Conservation (phyloP, 805 yeast species). For the Wickerhamomyces hampshirensis region DNA sequence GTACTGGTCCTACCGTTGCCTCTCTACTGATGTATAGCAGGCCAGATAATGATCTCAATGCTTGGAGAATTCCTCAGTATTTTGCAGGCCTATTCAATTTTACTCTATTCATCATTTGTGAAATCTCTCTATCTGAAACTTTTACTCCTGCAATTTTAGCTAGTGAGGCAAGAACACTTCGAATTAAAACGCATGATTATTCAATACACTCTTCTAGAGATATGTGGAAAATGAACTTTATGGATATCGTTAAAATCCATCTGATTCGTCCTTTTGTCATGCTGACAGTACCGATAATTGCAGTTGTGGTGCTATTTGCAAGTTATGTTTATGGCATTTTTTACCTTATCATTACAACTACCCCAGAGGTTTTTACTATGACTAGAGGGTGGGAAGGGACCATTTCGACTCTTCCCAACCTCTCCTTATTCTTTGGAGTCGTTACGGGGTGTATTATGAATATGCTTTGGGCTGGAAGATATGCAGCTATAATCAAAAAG, state of each 20-base stretch:
- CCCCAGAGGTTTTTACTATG: slow-evolving; percentile 32
- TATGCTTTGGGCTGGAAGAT: slow-evolving; percentile 28
- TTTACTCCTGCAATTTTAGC: slow-evolving; percentile 12
- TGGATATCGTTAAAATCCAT: slow-evolving; percentile 13
- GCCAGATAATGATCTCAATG: slow-evolving; percentile 31
- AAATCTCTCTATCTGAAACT: slow-evolving; percentile 27
- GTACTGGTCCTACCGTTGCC: slow-evolving; percentile 44
- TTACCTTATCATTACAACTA: slow-evolving; percentile 40
- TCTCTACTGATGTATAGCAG: slow-evolving; percentile 39
- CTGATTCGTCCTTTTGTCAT: slow-evolving; percentile 17
- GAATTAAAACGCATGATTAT: slow-evolving; percentile 8
- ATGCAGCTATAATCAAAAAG: slow-evolving; percentile 33
- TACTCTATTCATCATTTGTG: slow-evolving; percentile 30
- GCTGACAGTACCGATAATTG: slow-evolving; percentile 28
- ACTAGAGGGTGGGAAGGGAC: slow-evolving; percentile 30
- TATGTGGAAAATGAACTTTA: slow-evolving; percentile 13
- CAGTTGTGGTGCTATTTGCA: slow-evolving; percentile 39
- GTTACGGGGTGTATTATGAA: slow-evolving; percentile 27
- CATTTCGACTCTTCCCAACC: slow-evolving; percentile 29
- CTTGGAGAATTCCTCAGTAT: slow-evolving; percentile 59
- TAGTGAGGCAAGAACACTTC: slow-evolving; percentile 8
- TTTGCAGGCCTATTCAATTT: slow-evolving; percentile 39
- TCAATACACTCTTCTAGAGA: slow-evolving; percentile 15
- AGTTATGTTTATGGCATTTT: slow-evolving; percentile 46
- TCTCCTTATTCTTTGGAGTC: slow-evolving; percentile 36